A percentile compares a stretch with the other conserved stretches of the same genome.
Conservation (phyloP, 352 stramenopile genomes). For the Pythium brachiatum region DNA sequence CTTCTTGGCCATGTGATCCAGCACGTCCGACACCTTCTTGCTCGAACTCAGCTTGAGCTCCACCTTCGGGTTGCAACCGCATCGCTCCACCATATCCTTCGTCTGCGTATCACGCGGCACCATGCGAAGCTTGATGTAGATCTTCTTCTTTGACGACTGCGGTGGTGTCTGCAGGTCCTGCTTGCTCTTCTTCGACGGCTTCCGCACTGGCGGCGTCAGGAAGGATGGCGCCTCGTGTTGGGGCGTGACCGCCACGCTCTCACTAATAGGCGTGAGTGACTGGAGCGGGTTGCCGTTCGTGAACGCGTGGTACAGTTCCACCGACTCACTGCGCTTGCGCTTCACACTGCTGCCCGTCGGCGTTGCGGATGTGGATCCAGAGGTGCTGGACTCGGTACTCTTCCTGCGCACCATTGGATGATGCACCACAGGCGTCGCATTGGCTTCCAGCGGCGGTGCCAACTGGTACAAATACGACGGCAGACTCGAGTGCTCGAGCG, state of each 20-base stretch:
- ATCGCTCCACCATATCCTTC: conserved; percentile 40
- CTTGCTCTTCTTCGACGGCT: conserved; percentile 20
- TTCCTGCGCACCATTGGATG: conserved; percentile 67
- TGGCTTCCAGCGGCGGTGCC: conserved; percentile 9
- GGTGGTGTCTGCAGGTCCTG: conserved; percentile 38
- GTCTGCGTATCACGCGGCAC: conserved; percentile 67
- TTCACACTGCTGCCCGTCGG: background rate
- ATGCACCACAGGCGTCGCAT: conserved; percentile 33
- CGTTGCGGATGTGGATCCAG: background rate
- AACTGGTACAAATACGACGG: conserved; percentile 21
- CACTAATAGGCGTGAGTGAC: background rate
- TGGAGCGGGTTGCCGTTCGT: conserved; percentile 17
- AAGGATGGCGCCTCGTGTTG: conserved; percentile 2
- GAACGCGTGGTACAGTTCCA: conserved; percentile 19
- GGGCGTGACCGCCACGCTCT: background rate
- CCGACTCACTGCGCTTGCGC: conserved; percentile 17
- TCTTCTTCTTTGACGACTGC: conserved; percentile 61
- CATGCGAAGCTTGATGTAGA: conserved; percentile 84
- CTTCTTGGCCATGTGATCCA: conserved; percentile 75
- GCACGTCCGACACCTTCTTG: conserved; percentile 78
- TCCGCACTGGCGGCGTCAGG: conserved; percentile 11
- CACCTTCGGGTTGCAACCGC: conserved; percentile 68
- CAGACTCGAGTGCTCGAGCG: conserved; percentile 22
- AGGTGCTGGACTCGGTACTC: background rate
- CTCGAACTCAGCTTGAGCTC: conserved; percentile 75